phyloP scores from a whole-genome alignment of 257 asterid genomes.

The Solanum chiquidenum region DNA sequence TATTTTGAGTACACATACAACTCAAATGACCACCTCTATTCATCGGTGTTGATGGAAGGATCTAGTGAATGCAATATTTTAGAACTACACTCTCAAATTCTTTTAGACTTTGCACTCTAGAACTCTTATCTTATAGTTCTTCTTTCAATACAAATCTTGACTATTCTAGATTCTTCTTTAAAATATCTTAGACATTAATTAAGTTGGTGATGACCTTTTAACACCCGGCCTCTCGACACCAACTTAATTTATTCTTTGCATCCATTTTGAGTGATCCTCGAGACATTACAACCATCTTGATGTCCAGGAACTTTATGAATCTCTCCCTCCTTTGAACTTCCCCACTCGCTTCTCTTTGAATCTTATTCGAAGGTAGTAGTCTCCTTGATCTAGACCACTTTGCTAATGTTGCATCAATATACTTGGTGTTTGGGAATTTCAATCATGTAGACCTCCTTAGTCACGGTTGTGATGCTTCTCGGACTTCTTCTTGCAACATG shows the following conservation, averaged over 20 bases:
- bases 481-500: background rate
- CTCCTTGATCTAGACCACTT: background rate
- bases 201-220: background rate
- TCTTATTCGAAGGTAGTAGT: background rate
- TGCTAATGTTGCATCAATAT: background rate
- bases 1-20: too few relatives aligned
- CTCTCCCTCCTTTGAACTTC: background rate
- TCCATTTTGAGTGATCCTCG: background rate
- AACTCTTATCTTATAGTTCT: background rate
- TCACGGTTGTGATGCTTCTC: background rate
- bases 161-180: too few relatives aligned
- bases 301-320: background rate
- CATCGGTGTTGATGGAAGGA: too few relatives aligned
- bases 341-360: background rate
- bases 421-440: background rate
- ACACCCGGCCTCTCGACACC: background rate
- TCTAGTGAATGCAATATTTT: too few relatives aligned
- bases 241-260: background rate
- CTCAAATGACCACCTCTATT: background rate
- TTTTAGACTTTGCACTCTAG: background rate
- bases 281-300: background rate
- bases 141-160: background rate
- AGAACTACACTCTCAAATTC: background rate
- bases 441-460: background rate
- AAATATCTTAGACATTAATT: background rate